Base-by-base conservation (phyloP, 306 rosid species). In the Carpinus viminea region DNA sequence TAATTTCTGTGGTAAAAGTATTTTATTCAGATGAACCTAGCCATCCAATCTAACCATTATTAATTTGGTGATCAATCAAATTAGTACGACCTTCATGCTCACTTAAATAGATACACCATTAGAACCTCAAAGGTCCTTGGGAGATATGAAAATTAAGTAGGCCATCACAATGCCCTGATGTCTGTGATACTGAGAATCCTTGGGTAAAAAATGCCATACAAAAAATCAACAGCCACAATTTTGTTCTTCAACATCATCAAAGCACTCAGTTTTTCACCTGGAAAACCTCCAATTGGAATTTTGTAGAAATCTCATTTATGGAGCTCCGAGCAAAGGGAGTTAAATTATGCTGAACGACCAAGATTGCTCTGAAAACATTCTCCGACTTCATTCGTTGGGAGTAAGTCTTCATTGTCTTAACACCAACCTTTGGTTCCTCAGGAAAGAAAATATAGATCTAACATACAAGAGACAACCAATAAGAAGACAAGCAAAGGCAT, bases 401-500 rank as follows among this genome's bases (percentile, higher is more conserved):
- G 66, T 87, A 94, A 18, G 87, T 87, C 83, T 81, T 86, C 83
- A 92, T 72, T 17, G 86, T 85, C 76, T 81, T 79, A 28, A 83
- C 86, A 4, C 96, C 92, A 31, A 92, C 94, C 84, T 89, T 92
- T 7, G 20, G 73, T 21, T 88, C 93, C 0, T 87, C 97, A 0
- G 93, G 98, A 75, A 92, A 94, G 72, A 92, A 92, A 4, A 94
- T 79, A 75, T 88, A 94, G 73, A 92, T 90, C 94, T 92, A 86
- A 15, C 4, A 64, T 41, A 81, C 79, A 82, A 50, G 46, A 56
- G 68, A 73, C 68, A 55, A 68, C 34, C 62, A 80, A 53, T 70
- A 16, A 64, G 50, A 56, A 45, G 50, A n/a, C 1, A 31, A 15
- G 8, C 21, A 47, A 24, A 0, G 13, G 24, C 21, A 7, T 0